Base-by-base conservation (phyloP, 2,329 filamentous ascomycete genomes). In the Aspergillus aculeatinus region DNA sequence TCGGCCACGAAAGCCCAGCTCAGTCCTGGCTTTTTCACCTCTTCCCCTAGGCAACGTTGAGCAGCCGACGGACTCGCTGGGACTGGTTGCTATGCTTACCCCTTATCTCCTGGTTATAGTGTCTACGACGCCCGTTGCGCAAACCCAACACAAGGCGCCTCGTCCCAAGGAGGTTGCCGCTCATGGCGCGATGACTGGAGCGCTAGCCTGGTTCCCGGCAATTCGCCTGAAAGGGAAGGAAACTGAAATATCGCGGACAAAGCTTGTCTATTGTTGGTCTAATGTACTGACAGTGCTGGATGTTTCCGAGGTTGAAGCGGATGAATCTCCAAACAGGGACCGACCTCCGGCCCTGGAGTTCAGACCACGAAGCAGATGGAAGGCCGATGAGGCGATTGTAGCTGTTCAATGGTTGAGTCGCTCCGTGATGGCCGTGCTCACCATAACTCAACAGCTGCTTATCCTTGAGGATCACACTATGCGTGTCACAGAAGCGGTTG, bases 201-300 rank as follows among this genome's bases (percentile, higher is more conserved):
- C 94, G 68, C 78, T 99, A 53, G 92, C 95, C 35, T 99, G 95
- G 95, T 99, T 99, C 72, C 95, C 95, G 2, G 92, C 93, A 2
- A 95, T 99, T 50, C 95, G 91, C 71, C 81, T 99, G 48, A 98
- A 98, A 75, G 85, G 86, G 16, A 84, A 87, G 10, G 88, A 92
- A 63, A 80, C 85, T 1, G 82, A 85, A 51, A 86, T 85, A 0
- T 87, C 86, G 5, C 89, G 87, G 68, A 85, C 87, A 7, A 98
- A 99, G 75, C 83, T 99, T 19, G 94, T 91, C 0, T 99, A 99
- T 78, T 97, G 93, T 76, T 99, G 95, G 95, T 98, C 95, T 2
- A 98, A 98, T 70, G 87, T 98, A n/a, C 79, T 99, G 65, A 98
- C 93, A 0, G 88, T 99, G 5, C 79, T 99, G 25, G 95, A 99